Evolutionary conservation across 352 stramenopile species (phyloP).

Genomic region (Phytophthora macrochlamydospora): DNA sequence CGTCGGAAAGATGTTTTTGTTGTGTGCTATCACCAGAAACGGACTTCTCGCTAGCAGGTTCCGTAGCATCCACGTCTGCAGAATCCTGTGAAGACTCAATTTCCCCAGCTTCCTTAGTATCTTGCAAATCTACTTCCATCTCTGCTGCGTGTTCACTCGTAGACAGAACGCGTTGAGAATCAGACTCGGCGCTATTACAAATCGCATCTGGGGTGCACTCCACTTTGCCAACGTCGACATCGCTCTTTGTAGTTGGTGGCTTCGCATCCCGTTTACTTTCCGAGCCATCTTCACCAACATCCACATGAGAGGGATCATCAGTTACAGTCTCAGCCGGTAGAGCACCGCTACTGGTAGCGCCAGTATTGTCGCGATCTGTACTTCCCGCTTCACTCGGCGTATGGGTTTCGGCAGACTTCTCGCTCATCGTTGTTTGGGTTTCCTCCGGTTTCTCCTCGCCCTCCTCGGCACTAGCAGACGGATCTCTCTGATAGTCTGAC

Average conservation of each 20-base stretch:
- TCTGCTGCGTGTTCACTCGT: constrained; percentile 7
- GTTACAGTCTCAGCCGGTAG: constrained; percentile 24
- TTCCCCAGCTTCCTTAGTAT: constrained; percentile 6
- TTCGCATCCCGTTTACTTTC: constrained; percentile 17
- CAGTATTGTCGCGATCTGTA: constrained; percentile 22
- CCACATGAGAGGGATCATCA: constrained; percentile 41
- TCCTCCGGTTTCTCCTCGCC: constrained; percentile 49
- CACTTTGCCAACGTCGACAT: neutral
- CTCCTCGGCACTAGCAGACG: constrained; percentile 38
- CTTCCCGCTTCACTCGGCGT: constrained; percentile 38
- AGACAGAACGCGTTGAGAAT: constrained; percentile 1
- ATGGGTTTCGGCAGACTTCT: constrained; percentile 25
- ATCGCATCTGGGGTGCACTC: too few species aligned
- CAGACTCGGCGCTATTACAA: neutral
- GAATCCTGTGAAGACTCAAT: neutral
- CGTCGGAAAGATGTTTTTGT: too few species aligned
- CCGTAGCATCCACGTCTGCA: neutral
- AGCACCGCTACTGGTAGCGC: constrained; percentile 17
- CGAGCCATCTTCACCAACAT: constrained; percentile 29
- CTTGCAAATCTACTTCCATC: constrained; percentile 10
- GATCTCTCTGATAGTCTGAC: constrained; percentile 31
- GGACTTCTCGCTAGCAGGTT: constrained; percentile 3
- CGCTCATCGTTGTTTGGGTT: constrained; percentile 20
- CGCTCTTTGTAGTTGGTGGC: constrained; percentile 6
- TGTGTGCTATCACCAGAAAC: neutral